These are phyloP conservation scores for Chlamydomonas sp. DNA, from an alignment of 139 green algal genomes.

Conservation along the genomic window DNA sequence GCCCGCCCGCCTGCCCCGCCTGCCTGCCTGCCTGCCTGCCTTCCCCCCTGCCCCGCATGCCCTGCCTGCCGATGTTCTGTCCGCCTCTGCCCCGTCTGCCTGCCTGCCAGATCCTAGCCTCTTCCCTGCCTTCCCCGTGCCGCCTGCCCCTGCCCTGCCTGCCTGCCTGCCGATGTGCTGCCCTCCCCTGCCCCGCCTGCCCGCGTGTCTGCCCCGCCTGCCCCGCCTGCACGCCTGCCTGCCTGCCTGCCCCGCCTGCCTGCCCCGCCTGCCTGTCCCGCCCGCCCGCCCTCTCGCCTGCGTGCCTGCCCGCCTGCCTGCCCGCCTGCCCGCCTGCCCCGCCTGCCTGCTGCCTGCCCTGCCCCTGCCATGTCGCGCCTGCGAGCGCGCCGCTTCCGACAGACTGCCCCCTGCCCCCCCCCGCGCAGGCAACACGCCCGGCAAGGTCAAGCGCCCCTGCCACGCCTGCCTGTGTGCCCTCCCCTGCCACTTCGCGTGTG, in stretches of 20 bases:
- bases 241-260: too few relatives aligned
- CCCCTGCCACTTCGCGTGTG: neutral
- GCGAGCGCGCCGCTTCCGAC: neutral
- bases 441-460: constrained; percentile 42
- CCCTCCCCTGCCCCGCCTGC: neutral
- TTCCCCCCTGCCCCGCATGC: neutral
- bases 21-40: neutral
- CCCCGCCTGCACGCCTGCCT: neutral
- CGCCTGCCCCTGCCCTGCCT: neutral
- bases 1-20: neutral
- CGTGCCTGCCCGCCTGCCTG: too few relatives aligned
- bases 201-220: neutral
- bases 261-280: neutral
- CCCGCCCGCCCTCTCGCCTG: too few relatives aligned
- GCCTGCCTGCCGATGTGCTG: neutral
- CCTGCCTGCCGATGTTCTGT: neutral
- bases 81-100: too few relatives aligned
- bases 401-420: too few relatives aligned
- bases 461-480: neutral
- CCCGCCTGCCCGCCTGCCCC: too few relatives aligned
- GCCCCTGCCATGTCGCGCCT: neutral
- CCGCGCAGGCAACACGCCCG: constrained; percentile 11
- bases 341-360: neutral
- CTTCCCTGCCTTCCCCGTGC: neutral
- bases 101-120: neutral